Base-by-base conservation (phyloP, 495 filamentous ascomycete genomes). In the Trichoderma virens region DNA sequence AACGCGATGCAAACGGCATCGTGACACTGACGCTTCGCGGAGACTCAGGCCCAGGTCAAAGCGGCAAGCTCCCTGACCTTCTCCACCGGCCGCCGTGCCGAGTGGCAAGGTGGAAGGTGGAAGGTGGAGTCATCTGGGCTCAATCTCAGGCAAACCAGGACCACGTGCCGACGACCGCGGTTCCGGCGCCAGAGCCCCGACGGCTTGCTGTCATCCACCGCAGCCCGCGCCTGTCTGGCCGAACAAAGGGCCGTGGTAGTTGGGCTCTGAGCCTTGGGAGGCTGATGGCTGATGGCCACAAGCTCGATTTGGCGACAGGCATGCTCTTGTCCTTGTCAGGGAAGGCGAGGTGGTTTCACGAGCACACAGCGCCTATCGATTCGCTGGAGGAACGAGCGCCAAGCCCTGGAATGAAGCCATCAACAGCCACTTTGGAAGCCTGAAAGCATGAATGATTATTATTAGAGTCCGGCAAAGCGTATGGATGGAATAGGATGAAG, bases 111-210 rank as follows among this genome's bases (percentile, higher is more conserved):
- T 23, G 38, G n/a, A n/a, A n/a, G n/a, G n/a, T 45, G n/a, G 14
- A 16, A 13, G 41, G 41, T 45, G 41, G 41, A 45, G 41, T 20
- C 41, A 16, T 18, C 41, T 4, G 41, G 34, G 51, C 25, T 27
- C 23, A 16, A 56, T 13, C 41, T 45, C 41, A 56, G 3, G 3
- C 25, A 30, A 30, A 16, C 51, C 23, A 56, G 16, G 25, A 28
- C 45, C 51, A 56, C 51, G 51, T 56, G 51, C 51, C 51, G 51
- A 28, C 51, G 25, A 31, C 27, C 23, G 41, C 41, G 41, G 41
- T 45, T 45, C 41, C 41, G 41, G 41, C n/a, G 25, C 51, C 51
- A 56, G 23, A 30, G 51, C 25, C 23, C 51, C 51, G 51, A 28
- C 51, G 51, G 51, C 23, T 14, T 16, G 51, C 27, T 27, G 11